These are phyloP conservation scores for Tylopilus rubrobrunneus DNA, from an alignment of 768 basidiomycete species.

Conservation along the genomic window DNA sequence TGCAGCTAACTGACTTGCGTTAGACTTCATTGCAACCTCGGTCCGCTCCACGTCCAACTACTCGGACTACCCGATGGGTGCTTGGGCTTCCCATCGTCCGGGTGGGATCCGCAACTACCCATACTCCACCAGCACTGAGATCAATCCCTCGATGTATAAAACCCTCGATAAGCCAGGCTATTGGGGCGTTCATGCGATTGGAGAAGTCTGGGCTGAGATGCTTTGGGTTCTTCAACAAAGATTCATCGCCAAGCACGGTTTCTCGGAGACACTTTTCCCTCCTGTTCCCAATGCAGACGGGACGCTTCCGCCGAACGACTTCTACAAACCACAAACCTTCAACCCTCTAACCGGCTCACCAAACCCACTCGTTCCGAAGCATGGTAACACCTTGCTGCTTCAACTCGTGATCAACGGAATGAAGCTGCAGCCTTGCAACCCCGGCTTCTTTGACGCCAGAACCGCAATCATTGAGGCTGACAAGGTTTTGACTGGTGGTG, in stretches of 20 bases:
- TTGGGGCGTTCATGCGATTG: slow-evolving; percentile 90
- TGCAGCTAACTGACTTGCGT: not conserved
- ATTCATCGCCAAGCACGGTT: slow-evolving; percentile 81
- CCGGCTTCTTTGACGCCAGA: slow-evolving; percentile 86
- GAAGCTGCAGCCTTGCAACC: slow-evolving; percentile 93
- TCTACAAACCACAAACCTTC: slow-evolving; percentile 53
- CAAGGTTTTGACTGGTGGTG: slow-evolving; percentile 82
- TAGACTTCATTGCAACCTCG: slow-evolving; percentile 82
- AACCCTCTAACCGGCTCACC: slow-evolving; percentile 27
- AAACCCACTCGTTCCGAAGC: slow-evolving; percentile 70
- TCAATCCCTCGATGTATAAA: slow-evolving; percentile 93
- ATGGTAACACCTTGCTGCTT: slow-evolving; percentile 83
- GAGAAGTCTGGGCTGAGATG: slow-evolving; percentile 94
- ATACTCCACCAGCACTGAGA: slow-evolving; percentile 71
- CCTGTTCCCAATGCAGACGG: slow-evolving; percentile 65
- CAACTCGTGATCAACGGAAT: slow-evolving; percentile 88
- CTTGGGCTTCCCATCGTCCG: slow-evolving; percentile 83
- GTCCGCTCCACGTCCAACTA: slow-evolving; percentile 73
- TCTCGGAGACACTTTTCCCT: slow-evolving; percentile 75
- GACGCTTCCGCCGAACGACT: slow-evolving; percentile 58
- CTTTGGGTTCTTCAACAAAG: slow-evolving; percentile 76
- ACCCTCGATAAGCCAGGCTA: slow-evolving; percentile 91
- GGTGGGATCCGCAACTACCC: slow-evolving; percentile 83
- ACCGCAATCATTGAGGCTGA: slow-evolving; percentile 92
- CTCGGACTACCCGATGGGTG: slow-evolving; percentile 85